A percentile compares a stretch with the other conserved stretches of the same genome.
phyloP scores from a whole-genome alignment of 768 basidiomycete genomes.

The Lentinula sp. region DNA sequence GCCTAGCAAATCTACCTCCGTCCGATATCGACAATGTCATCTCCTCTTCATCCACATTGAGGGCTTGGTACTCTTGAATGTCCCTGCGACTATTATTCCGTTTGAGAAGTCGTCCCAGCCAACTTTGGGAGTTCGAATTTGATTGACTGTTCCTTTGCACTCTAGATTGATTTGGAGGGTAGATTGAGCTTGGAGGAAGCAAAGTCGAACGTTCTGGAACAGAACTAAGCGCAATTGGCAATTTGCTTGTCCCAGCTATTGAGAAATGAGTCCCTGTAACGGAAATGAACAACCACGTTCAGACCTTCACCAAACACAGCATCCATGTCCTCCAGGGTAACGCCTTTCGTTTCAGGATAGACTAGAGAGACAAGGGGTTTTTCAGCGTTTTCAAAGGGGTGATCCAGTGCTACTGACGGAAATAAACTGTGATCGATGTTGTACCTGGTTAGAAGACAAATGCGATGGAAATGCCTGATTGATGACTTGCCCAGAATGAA shows the following conservation, averaged over 20 bases:
- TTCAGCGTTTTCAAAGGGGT: not conserved
- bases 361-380: conserved; percentile 33
- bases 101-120: not conserved
- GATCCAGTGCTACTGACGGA: conserved; percentile 43
- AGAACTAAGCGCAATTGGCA: not conserved
- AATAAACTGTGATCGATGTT: conserved; percentile 48
- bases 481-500: conserved; percentile 59
- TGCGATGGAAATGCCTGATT: not conserved
- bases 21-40: not conserved
- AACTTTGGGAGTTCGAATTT: not conserved
- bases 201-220: conserved; percentile 1
- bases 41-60: conserved; percentile 1
- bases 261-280: not conserved
- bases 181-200: not conserved
- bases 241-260: not conserved
- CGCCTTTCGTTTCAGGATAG: conserved; percentile 83
- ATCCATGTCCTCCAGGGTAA: conserved; percentile 89
- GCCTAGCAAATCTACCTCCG: not conserved
- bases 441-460: not conserved
- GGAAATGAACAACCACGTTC: conserved; percentile 4
- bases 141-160: not conserved
- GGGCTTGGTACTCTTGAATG: not conserved
- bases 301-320: conserved; percentile 82
- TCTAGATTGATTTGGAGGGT: conserved; percentile 1
- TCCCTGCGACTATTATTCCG: not conserved